These are phyloP conservation scores for Glaciozyma antarctica DNA, from an alignment of 768 basidiomycete species.

Conservation along the genomic window DNA sequence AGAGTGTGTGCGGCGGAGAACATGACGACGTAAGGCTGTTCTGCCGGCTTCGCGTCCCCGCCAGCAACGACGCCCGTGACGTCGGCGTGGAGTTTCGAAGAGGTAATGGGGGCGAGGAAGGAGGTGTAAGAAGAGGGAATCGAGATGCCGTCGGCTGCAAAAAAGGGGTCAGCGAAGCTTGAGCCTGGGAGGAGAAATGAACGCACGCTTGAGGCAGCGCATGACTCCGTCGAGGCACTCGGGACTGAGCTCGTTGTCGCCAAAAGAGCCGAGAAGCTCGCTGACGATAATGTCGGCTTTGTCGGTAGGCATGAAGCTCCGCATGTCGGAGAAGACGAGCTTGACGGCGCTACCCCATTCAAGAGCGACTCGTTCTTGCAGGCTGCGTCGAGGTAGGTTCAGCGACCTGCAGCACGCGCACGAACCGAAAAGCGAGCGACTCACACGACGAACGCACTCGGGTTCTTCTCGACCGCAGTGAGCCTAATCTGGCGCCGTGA, in stretches of 20 bases:
- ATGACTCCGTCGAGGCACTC: constrained; percentile 95
- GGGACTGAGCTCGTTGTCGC: constrained; percentile 95
- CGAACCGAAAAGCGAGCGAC: constrained; percentile 38
- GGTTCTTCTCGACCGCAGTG: constrained; percentile 85
- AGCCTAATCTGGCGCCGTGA: constrained; percentile 56
- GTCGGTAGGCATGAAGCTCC: constrained; percentile 63
- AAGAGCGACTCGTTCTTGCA: constrained; percentile 67
- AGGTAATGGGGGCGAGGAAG: constrained; percentile 85
- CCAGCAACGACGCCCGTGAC: constrained; percentile 51
- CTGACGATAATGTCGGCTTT: constrained; percentile 86
- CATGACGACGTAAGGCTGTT: constrained; percentile 99
- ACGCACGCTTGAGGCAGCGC: constrained; percentile 81
- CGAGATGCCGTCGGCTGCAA: constrained; percentile 75
- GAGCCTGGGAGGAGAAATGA: neutral
- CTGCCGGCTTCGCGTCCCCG: constrained; percentile 54
- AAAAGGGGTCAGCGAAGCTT: neutral
- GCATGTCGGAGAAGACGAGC: constrained; percentile 92
- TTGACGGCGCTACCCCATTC: constrained; percentile 78
- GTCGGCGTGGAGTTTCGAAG: constrained; percentile 82
- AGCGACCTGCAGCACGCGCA: neutral
- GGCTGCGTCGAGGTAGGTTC: constrained; percentile 45
- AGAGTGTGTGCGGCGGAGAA: constrained; percentile 86
- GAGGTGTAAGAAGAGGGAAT: constrained; percentile 95
- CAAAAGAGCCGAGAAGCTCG: constrained; percentile 92
- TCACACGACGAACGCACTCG: constrained; percentile 88